A percentile compares a stretch with the other conserved stretches of the same genome.
These are phyloP conservation scores for Ustilago loliicola DNA, from an alignment of 1,284 basidiomycete genomes.

Conservation along the genomic window DNA sequence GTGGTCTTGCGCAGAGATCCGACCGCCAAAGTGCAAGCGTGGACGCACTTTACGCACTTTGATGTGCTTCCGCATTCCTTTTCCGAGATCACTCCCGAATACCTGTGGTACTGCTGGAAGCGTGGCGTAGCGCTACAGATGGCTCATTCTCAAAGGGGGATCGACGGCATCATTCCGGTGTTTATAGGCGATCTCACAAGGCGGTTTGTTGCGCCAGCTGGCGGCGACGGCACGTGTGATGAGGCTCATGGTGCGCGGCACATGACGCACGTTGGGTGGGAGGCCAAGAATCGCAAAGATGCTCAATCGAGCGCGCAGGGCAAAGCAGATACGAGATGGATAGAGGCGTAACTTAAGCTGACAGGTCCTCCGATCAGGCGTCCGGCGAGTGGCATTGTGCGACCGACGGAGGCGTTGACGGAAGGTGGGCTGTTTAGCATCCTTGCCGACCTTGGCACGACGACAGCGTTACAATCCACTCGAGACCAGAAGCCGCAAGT, in stretches of 20 bases:
- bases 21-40: neutral
- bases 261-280: slow-evolving; percentile 32
- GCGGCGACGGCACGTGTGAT: neutral
- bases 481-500: slow-evolving; percentile 5
- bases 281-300: slow-evolving; percentile 14
- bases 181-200: slow-evolving; percentile 20
- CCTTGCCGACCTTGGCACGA: slow-evolving; percentile 16
- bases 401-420: neutral
- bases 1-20: neutral
- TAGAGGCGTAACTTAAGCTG: neutral
- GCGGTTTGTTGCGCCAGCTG: neutral
- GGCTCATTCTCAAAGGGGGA: slow-evolving; percentile 15
- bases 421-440: slow-evolving; percentile 13
- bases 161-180: slow-evolving; percentile 38
- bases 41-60: slow-evolving; percentile 33
- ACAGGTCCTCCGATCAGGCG: slow-evolving; percentile 4
- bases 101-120: slow-evolving; percentile 43
- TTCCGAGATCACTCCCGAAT: slow-evolving; percentile 19
- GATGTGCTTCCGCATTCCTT: slow-evolving; percentile 12
- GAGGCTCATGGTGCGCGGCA: slow-evolving; percentile 1
- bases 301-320: neutral
- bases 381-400: neutral
- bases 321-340: neutral
- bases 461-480: neutral
- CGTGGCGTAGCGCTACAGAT: slow-evolving; percentile 27